phyloP scores from a whole-genome alignment of 148 eudicot species.

The Camellia japonica region DNA sequence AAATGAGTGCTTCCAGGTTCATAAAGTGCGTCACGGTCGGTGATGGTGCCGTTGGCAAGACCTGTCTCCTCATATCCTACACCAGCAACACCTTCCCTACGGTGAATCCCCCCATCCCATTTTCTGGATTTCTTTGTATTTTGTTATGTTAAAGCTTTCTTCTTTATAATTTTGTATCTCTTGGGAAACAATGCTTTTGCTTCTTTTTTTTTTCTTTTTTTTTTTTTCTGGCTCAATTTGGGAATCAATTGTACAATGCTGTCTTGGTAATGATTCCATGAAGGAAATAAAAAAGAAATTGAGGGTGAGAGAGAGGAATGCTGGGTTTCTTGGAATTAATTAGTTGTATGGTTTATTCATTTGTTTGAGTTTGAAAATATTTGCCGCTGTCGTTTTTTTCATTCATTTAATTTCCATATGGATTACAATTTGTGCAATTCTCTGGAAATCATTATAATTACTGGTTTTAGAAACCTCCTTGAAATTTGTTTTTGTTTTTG shows the following conservation, averaged over 20 bases:
- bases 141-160: background rate
- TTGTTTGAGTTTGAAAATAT: background rate
- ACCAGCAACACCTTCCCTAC: slow-evolving; percentile 97
- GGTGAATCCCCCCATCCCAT: slow-evolving; percentile 30
- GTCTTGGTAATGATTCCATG: background rate
- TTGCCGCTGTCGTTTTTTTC: background rate
- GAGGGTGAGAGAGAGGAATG: background rate
- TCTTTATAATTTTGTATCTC: background rate
- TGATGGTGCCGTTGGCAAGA: slow-evolving; percentile 93
- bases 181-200: background rate
- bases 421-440: background rate
- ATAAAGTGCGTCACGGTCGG: slow-evolving; percentile 94
- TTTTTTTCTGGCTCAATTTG: background rate
- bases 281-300: background rate
- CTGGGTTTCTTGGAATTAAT: background rate
- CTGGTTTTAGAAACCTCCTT: background rate
- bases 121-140: background rate
- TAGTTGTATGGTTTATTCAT: background rate
- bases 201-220: background rate
- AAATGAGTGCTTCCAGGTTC: slow-evolving; percentile 93
- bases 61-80: slow-evolving; percentile 87
- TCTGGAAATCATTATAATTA: background rate
- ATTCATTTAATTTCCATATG: background rate
- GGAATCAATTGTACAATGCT: background rate
- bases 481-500: slow-evolving; percentile 4